phyloP scores from a whole-genome alignment of 768 basidiomycete species.

The Glaciozyma antarctica region DNA sequence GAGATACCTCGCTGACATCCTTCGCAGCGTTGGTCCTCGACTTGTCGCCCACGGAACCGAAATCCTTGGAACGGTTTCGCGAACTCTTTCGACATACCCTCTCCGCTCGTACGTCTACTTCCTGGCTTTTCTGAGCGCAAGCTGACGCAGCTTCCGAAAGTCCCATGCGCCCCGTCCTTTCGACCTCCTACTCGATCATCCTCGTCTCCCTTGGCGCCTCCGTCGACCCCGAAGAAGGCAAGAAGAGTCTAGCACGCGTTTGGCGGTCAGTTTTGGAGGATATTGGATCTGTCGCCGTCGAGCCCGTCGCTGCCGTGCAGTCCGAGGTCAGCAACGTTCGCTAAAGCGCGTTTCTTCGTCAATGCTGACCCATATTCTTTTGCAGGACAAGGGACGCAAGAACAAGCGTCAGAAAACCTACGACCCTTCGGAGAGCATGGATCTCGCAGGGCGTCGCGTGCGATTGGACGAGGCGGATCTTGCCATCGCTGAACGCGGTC shows the following conservation, averaged over 20 bases:
- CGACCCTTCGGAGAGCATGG: conserved; percentile 28
- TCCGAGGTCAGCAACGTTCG: neutral
- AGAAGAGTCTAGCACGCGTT: conserved; percentile 25
- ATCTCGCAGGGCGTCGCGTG: neutral
- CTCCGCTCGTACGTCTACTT: conserved; percentile 6
- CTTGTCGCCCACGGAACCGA: conserved; percentile 5
- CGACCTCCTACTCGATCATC: conserved; percentile 17
- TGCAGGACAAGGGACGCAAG: conserved; percentile 11
- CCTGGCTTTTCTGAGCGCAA: too few species aligned
- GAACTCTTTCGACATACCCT: conserved; percentile 11
- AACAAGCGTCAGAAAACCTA: conserved; percentile 25
- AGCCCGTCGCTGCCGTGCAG: conserved; percentile 12
- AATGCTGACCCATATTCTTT: too few species aligned
- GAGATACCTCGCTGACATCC: neutral
- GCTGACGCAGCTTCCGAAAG: neutral
- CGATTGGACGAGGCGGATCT: conserved; percentile 16
- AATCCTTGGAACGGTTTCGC: conserved; percentile 6
- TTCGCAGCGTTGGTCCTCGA: neutral
- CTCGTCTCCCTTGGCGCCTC: conserved; percentile 6
- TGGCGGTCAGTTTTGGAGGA: conserved; percentile 28
- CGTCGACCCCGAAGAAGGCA: conserved; percentile 25
- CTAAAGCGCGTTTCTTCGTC: neutral
- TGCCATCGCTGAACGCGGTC: conserved; percentile 13
- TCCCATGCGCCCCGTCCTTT: conserved; percentile 22
- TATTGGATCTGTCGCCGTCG: conserved; percentile 21